Conservation (phyloP, 805 yeast species). For the Candida easanensis region DNA sequence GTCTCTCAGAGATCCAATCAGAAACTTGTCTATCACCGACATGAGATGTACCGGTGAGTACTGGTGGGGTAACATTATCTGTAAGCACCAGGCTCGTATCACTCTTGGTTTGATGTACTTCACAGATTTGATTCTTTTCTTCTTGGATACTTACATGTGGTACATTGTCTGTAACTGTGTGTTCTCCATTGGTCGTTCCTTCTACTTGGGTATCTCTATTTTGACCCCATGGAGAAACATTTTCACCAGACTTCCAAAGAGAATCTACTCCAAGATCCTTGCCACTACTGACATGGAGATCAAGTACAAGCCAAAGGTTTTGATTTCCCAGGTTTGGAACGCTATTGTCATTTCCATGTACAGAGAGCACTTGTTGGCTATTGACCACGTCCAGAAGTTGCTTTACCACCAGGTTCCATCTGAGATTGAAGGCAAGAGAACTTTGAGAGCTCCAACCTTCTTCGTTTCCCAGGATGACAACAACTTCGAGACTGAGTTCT, state of each 20-base stretch:
- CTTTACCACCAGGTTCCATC: conserved; percentile 98
- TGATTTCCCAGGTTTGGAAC: conserved; percentile 98
- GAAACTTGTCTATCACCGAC: conserved; percentile 76
- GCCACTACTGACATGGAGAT: conserved; percentile 99
- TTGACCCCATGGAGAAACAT: conserved; percentile 99
- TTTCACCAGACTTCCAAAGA: conserved; percentile 95
- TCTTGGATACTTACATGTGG: conserved; percentile 99
- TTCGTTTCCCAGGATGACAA: conserved; percentile 95
- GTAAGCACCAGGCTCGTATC: conserved; percentile 84
- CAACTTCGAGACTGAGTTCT: conserved; percentile 91
- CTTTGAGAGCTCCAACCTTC: conserved; percentile 98
- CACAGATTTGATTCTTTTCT: conserved; percentile 92
- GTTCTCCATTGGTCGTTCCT: conserved; percentile 96
- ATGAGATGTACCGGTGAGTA: conserved; percentile 96
- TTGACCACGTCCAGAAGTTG: conserved; percentile 97
- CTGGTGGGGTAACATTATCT: conserved; percentile 76
- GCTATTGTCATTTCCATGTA: conserved; percentile 99
- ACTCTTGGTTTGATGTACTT: conserved; percentile 90
- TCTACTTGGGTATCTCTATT: conserved; percentile 97
- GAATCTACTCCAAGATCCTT: conserved; percentile 95
- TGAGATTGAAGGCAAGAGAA: conserved; percentile 97
- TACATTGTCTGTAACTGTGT: conserved; percentile 92
- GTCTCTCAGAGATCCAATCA: conserved; percentile 91
- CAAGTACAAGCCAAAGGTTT: conserved; percentile 96
- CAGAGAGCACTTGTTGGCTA: conserved; percentile 97